Evolutionary conservation across 169 alveolate species (phyloP), one percentile per base, ranked within the genome.

Genomic region (Plasmodium fragile): DNA sequence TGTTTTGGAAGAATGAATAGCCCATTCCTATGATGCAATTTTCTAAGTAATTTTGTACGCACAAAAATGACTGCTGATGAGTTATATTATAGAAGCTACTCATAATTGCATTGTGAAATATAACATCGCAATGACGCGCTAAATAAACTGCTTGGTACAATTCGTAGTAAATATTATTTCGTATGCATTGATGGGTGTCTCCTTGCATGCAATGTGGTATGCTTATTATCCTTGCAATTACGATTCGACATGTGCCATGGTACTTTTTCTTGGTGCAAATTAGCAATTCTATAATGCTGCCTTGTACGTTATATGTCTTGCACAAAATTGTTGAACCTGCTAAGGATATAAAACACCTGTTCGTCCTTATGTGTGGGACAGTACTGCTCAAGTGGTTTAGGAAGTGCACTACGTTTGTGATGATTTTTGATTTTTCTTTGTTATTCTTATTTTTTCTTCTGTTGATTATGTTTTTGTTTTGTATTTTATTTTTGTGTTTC

Each of bases 201-300:
- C 69, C 25, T 52, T 53, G 34, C 22, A 81, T 11, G 18, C 69
- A 81, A 81, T 52, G 55, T 11, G 59, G 55, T 28, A 81, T 81
- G 41, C 89, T 32, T 30, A 81, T 41, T 81, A 36, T 43, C 36
- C 71, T 81, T 52, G 13, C 41, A 41, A 81, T 81, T 81, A 8
- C n/a, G 16, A 13, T 55, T 81, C 3, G 65, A 22, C 36, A 41
- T 30, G n/a, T 25, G 70, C 6, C 41, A 81, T 22, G n/a, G n/a
- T 30, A 4, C 39, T 8, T 11, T 16, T 16, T 4, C 18, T 28
- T 52, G 5, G 41, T 11, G 69, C 25, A 53, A 18, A 25, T 49
- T 30, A 41, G 8, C 53, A 55, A 36, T 30, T 53, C 13, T 10
- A 52, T 81, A 53, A 69, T 55, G 77, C 5, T 10, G 4, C 70